These are phyloP conservation scores for Cystobasidiaceae sp. DNA, from an alignment of 1,284 basidiomycete species.

Conservation along the genomic window DNA sequence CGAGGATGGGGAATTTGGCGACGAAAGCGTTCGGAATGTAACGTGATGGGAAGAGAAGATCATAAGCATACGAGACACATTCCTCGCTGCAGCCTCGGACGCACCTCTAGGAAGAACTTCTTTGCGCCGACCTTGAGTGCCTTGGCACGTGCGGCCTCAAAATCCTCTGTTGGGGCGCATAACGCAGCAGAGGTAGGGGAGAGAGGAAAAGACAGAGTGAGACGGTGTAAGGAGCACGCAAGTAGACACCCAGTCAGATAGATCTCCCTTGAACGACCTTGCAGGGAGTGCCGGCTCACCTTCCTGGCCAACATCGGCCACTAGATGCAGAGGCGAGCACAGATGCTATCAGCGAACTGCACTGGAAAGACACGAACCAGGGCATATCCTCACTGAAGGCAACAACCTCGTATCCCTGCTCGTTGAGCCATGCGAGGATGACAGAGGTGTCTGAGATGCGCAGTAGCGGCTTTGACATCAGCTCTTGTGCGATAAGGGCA, in stretches of 20 bases:
- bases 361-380: background rate
- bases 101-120: constrained; percentile 85
- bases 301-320: constrained; percentile 26
- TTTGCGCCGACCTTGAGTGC: constrained; percentile 87
- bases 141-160: constrained; percentile 85
- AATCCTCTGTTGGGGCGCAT: constrained; percentile 99
- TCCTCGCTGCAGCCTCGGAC: too few relatives aligned
- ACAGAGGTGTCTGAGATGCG: constrained; percentile 74
- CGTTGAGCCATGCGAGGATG: constrained; percentile 95
- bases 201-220: constrained; percentile 1
- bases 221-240: too few relatives aligned
- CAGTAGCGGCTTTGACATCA: background rate
- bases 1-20: too few relatives aligned
- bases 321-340: background rate
- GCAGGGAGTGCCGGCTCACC: background rate
- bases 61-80: too few relatives aligned
- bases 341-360: background rate
- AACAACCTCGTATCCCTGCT: constrained; percentile 93
- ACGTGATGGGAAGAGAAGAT: too few relatives aligned
- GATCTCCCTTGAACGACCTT: background rate
- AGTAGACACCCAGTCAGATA: too few relatives aligned
- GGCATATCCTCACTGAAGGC: constrained; percentile 61
- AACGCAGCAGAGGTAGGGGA: constrained; percentile 58
- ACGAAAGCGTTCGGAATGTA: too few relatives aligned
- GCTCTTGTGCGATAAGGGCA: background rate